phyloP scores from a whole-genome alignment of 768 basidiomycete species.

The Suillus hirtellus region DNA sequence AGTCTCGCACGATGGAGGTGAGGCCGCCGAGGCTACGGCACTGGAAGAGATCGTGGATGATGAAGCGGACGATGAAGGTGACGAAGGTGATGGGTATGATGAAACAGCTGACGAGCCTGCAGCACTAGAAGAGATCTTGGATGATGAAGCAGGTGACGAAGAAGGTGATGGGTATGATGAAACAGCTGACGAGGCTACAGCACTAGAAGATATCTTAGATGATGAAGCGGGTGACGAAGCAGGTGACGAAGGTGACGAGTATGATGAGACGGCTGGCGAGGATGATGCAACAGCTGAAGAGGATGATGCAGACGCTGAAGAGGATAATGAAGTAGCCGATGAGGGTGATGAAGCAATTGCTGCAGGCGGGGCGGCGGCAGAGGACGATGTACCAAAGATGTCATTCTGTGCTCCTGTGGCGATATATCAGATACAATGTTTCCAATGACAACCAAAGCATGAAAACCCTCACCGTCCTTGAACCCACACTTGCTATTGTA shows the following conservation, averaged over 20 bases:
- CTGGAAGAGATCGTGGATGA: not conserved
- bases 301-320: not conserved
- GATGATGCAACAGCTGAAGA: not conserved
- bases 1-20: not conserved
- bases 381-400: constrained; percentile 14
- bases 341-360: not conserved
- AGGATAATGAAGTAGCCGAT: not conserved
- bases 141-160: not conserved
- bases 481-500: constrained; percentile 54
- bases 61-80: not conserved
- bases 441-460: not conserved
- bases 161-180: not conserved
- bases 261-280: not conserved
- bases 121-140: too few relatives aligned
- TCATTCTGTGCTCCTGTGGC: constrained; percentile 14
- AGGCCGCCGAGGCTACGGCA: not conserved
- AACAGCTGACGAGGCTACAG: not conserved
- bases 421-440: not conserved
- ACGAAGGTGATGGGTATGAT: not conserved
- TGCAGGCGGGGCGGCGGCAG: not conserved
- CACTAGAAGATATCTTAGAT: not conserved
- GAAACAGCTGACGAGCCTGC: not conserved
- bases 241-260: not conserved
- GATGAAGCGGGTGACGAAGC: not conserved
- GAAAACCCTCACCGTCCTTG: constrained; percentile 38